These are phyloP conservation scores for Eucalyptus camaldulensis DNA, from an alignment of 345 rosid genomes.

Conservation along the genomic window DNA sequence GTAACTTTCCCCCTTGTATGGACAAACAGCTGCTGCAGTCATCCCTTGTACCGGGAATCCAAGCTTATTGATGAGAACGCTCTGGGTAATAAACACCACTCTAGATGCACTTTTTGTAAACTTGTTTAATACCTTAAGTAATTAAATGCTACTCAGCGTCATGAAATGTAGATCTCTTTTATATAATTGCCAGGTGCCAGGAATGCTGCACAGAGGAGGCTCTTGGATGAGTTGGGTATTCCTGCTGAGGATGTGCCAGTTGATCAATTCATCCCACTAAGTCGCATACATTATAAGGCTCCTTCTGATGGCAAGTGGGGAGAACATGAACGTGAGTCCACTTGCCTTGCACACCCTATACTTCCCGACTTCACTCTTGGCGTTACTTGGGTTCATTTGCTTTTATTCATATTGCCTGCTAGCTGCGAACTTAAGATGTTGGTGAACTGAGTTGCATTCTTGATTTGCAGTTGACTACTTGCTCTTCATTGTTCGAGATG, in stretches of 20 bases:
- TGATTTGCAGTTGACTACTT: constrained; percentile 74
- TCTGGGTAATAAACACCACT: constrained; percentile 36
- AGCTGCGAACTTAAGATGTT: neutral
- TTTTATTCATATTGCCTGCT: neutral
- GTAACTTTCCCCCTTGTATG: constrained; percentile 96
- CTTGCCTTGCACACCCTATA: neutral
- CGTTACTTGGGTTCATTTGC: neutral
- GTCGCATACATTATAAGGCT: constrained; percentile 90
- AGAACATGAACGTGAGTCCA: constrained; percentile 79
- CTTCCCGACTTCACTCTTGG: neutral
- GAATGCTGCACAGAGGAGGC: constrained; percentile 98
- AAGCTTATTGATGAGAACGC: constrained; percentile 63
- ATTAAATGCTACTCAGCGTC: neutral
- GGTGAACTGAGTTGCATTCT: neutral
- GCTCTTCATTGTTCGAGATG: constrained; percentile 78
- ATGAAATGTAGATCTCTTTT: neutral
- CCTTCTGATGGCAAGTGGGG: constrained; percentile 99
- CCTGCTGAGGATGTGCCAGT: constrained; percentile 84
- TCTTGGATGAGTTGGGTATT: constrained; percentile 94
- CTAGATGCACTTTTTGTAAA: neutral
- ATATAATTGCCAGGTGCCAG: constrained; percentile 51
- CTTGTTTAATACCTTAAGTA: neutral
- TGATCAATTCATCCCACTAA: constrained; percentile 62
- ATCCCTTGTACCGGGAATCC: constrained; percentile 82
- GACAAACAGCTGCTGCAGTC: constrained; percentile 99